Evolutionary conservation across 352 stramenopile genomes (phyloP).

Genomic region (Globisporangium iwayamae): DNA sequence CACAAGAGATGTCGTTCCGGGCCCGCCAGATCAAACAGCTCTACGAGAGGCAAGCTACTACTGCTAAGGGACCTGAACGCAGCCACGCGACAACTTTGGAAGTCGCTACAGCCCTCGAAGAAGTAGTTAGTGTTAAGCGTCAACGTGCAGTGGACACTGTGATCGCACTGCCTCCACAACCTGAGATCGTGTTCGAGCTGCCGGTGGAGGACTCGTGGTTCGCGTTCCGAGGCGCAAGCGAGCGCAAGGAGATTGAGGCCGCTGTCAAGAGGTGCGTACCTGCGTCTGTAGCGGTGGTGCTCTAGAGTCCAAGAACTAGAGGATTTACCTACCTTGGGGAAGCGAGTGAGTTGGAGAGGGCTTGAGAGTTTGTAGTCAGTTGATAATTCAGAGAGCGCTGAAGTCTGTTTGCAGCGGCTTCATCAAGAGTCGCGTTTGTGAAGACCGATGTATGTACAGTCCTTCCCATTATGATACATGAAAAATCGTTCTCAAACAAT

Average conservation of each 20-base stretch:
- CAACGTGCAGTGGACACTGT: not conserved
- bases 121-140: not conserved
- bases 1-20: conserved; percentile 11
- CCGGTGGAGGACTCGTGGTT: conserved; percentile 25
- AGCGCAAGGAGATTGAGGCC: conserved; percentile 22
- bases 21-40: conserved; percentile 34
- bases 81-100: not conserved
- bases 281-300: not conserved
- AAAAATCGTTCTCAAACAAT: too few species aligned
- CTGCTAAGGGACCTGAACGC: not conserved
- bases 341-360: not conserved
- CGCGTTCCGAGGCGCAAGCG: conserved; percentile 18
- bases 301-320: not conserved
- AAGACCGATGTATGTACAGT: too few species aligned
- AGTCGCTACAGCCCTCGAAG: not conserved
- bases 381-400: not conserved
- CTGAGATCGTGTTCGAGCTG: not conserved
- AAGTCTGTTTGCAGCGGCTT: too few species aligned
- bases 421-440: too few species aligned
- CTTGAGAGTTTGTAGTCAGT: not conserved
- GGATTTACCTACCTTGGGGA: not conserved
- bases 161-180: not conserved
- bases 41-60: conserved; percentile 8
- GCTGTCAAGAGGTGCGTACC: conserved; percentile 17
- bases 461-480: too few species aligned